Base-by-base conservation (phyloP, 805 yeast species). In the Wickerhamiella brachini region DNA sequence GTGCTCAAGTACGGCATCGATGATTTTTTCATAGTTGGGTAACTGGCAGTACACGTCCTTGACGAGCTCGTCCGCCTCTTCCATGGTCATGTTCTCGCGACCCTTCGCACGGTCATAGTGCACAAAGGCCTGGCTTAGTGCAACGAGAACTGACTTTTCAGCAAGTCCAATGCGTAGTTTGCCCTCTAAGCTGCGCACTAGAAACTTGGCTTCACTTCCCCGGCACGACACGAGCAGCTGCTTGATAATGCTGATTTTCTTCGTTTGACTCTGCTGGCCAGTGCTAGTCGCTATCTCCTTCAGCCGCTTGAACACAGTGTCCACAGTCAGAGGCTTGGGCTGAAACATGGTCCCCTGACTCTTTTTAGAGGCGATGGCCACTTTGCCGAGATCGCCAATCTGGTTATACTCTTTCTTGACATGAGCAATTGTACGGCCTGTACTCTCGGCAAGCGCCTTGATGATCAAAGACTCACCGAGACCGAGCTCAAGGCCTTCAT, bases 331-430 rank as follows among this genome's bases (percentile, higher is more conserved):
- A 1, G 95, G 81, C 57, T 81, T 78, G 0, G 97, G 96, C 60
- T 85, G 85, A 68, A 90, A 87, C 95, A 93, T 89, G 0, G 95
- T 79, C 2, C 94, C 83, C 64, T 93, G 98, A 20, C 79, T 85
- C 13, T 82, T 74, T 58, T 96, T 75, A 0, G 96, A 85, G 51
- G 78, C 77, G 57, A 80, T 79, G 0, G 98, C 97, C 51, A 93
- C 93, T 37, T 78, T 69, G 1, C 98, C 98, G 53, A 93, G 72
- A 68, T 93, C 98, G 39, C 98, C 98, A 7, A 78, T 75, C 55
- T 83, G 79, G 49, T 79, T 81, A 60, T 82, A 85, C 54, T 86
- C 93, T 31, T 72, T 70, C 63, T 80, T 88, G 49, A 93, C 76
- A 54, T 81, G 85, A 2, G 79, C 69, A 0, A 78, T 57, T 0